Percentiles rank a stretch among this genome's conserved stretches.
phyloP scores from a whole-genome alignment of 2,329 filamentous ascomycete genomes.

The Cercospora brassicicola region DNA sequence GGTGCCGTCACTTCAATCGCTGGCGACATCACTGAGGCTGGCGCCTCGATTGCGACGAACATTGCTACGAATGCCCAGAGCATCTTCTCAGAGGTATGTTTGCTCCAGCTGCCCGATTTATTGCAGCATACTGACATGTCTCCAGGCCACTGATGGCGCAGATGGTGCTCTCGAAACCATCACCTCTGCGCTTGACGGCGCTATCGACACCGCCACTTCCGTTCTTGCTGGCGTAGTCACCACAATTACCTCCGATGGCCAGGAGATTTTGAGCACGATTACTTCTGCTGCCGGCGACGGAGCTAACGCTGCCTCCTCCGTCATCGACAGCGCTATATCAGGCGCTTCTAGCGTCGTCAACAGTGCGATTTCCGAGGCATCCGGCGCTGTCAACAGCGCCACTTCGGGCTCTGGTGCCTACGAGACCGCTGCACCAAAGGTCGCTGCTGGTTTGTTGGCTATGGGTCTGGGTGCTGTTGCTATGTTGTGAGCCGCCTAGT shows the following conservation, averaged over 20 bases:
- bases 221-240: conserved; percentile 20
- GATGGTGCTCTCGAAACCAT: conserved; percentile 14
- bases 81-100: conserved; percentile 10
- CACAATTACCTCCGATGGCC: conserved; percentile 18
- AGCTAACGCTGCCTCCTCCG: background rate
- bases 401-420: conserved; percentile 23
- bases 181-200: conserved; percentile 10
- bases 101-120: background rate
- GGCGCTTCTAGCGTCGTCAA: conserved; percentile 14
- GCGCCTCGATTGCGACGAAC: conserved; percentile 12
- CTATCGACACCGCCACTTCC: conserved; percentile 12
- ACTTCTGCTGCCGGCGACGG: conserved; percentile 16
- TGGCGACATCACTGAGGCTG: conserved; percentile 12
- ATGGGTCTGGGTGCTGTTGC: conserved; percentile 38
- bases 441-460: conserved; percentile 35
- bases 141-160: conserved; percentile 16
- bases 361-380: conserved; percentile 14
- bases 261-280: conserved; percentile 26
- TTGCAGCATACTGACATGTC: conserved; percentile 1
- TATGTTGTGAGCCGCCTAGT: conserved; percentile 26
- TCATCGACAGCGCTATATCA: conserved; percentile 21
- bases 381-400: conserved; percentile 8
- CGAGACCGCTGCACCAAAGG: conserved; percentile 28
- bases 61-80: conserved; percentile 16
- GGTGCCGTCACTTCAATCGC: conserved; percentile 19